Conservation (phyloP, 139 green algal genomes). For the Parachlorella kessleri region DNA sequence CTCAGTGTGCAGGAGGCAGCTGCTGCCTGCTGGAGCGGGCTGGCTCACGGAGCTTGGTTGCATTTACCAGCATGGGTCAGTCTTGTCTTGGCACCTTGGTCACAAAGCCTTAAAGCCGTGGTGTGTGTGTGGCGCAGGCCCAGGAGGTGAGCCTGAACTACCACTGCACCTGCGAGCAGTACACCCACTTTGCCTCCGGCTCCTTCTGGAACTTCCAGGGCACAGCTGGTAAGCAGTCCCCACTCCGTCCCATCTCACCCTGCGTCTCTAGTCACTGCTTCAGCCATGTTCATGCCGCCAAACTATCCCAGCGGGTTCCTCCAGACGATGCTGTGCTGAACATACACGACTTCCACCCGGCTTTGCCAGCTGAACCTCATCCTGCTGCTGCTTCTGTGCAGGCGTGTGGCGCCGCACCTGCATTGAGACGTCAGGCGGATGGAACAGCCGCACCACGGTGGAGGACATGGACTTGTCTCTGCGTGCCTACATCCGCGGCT, state of each 20-base stretch:
- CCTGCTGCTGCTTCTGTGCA: slow-evolving; percentile 2
- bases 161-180: slow-evolving; percentile 90
- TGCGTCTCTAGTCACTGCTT: no score
- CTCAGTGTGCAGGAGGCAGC: slow-evolving; percentile 39
- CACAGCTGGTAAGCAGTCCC: slow-evolving; percentile 57
- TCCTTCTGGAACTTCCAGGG: slow-evolving; percentile 95
- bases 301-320: no score
- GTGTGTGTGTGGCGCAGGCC: no score
- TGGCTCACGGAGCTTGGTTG: no score
- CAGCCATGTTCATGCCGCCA: no score
- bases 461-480: slow-evolving; percentile 94
- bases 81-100: no score
- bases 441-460: slow-evolving; percentile 92
- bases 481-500: slow-evolving; percentile 82
- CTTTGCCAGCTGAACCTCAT: no score
- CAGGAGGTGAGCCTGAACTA: slow-evolving; percentile 81
- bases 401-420: slow-evolving; percentile 68
- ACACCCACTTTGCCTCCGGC: slow-evolving; percentile 62
- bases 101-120: no score
- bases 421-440: slow-evolving; percentile 90
- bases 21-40: neutral
- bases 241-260: no score
- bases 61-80: no score
- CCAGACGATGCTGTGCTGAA: no score
- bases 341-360: no score